Conservation (phyloP, 1,139 yeast genomes). For the Pichia sp. region DNA sequence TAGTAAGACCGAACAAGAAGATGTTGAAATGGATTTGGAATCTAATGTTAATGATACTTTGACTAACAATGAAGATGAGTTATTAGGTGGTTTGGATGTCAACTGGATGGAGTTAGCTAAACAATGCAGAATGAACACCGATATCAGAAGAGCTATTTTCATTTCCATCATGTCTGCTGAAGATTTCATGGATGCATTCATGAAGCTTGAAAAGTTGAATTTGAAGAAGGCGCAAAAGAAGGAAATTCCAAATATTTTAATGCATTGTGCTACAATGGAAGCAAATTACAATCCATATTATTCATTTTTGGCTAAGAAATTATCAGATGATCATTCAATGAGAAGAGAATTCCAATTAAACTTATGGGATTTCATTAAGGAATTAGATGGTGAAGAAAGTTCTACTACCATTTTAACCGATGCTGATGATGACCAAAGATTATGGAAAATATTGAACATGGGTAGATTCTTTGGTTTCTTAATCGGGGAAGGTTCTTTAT, state of each 20-base stretch:
- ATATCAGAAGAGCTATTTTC: slow-evolving; percentile 88
- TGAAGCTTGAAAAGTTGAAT: slow-evolving; percentile 75
- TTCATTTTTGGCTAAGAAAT: slow-evolving; percentile 71
- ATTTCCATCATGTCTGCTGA: slow-evolving; percentile 94
- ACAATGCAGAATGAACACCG: slow-evolving; percentile 92
- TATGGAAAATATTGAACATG: slow-evolving; percentile 62
- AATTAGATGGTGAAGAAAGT: slow-evolving; percentile 55
- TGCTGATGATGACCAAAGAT: slow-evolving; percentile 48
- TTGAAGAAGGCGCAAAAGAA: slow-evolving; percentile 81
- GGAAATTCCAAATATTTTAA: slow-evolving; percentile 81
- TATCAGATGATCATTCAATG: slow-evolving; percentile 67
- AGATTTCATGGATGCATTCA: slow-evolving; percentile 85
- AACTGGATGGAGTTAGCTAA: slow-evolving; percentile 89
- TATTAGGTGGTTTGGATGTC: slow-evolving; percentile 52
- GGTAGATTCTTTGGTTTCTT: slow-evolving; percentile 80
- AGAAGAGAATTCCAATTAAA: slow-evolving; percentile 85
- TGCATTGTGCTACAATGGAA: slow-evolving; percentile 87
- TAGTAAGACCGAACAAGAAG: background rate
- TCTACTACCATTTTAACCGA: slow-evolving; percentile 32
- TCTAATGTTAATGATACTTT: slow-evolving; percentile 30
- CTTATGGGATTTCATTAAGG: slow-evolving; percentile 86
- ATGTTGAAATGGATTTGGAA: background rate
- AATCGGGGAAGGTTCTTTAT: slow-evolving; percentile 68
- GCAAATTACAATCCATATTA: slow-evolving; percentile 89
- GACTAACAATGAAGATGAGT: slow-evolving; percentile 57